These are phyloP conservation scores for Stagonosporopsis tanaceti DNA, from an alignment of 2,329 filamentous ascomycete species.

Conservation along the genomic window DNA sequence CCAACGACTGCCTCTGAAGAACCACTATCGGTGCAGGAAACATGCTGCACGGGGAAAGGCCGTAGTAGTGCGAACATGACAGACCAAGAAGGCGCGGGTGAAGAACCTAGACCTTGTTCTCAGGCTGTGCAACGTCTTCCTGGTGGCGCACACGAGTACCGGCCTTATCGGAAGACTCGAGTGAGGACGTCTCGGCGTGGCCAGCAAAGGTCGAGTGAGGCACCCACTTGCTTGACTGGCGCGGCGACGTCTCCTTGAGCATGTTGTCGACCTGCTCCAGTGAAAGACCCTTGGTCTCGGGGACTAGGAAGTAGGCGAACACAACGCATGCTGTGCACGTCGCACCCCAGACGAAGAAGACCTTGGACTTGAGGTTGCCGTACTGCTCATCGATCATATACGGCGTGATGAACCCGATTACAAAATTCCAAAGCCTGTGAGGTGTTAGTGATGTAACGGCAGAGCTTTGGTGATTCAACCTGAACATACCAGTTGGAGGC, in stretches of 20 bases:
- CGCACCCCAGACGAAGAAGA: constrained; percentile 64
- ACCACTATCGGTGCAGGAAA: neutral
- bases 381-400: constrained; percentile 74
- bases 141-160: constrained; percentile 1
- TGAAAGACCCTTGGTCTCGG: constrained; percentile 78
- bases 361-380: constrained; percentile 66
- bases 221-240: constrained; percentile 76
- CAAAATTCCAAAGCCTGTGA: constrained; percentile 84
- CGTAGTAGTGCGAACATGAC: neutral
- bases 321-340: constrained; percentile 62
- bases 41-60: neutral
- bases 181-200: constrained; percentile 12
- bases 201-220: constrained; percentile 71
- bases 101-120: constrained; percentile 3
- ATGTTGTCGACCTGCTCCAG: constrained; percentile 83
- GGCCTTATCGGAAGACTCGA: constrained; percentile 17
- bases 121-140: constrained; percentile 3
- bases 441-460: neutral
- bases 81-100: too few relatives aligned
- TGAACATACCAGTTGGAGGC: constrained; percentile 67
- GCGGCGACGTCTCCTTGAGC: constrained; percentile 82
- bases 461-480: neutral
- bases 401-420: constrained; percentile 64
- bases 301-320: constrained; percentile 80
- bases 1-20: neutral